Conservation (phyloP, 139 green algal species). For the Chlamydomonas sp. region DNA sequence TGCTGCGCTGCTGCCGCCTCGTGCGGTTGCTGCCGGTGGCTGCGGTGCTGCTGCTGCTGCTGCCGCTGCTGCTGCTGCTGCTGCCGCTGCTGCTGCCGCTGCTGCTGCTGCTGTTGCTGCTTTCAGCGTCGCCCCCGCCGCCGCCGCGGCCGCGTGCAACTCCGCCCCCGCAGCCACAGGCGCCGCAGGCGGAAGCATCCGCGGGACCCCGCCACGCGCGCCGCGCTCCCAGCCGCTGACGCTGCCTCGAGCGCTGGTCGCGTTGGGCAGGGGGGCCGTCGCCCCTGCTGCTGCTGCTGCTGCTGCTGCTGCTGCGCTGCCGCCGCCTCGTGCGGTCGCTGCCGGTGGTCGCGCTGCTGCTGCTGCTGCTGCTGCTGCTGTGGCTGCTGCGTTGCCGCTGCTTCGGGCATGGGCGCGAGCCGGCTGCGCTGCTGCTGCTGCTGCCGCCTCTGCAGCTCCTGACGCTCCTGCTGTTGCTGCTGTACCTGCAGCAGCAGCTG, state of each 20-base stretch:
- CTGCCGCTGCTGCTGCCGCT: background rate
- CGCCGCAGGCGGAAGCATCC: background rate
- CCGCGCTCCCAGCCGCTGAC: background rate
- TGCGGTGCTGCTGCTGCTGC: background rate
- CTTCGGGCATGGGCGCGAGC: background rate
- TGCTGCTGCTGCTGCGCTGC: conserved; percentile 7
- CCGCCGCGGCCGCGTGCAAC: background rate
- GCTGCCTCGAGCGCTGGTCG: background rate
- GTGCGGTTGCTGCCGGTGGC: background rate
- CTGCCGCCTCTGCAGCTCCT: conserved; percentile 31
- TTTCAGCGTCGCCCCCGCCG: background rate
- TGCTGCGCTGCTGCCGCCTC: background rate
- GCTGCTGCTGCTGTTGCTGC: background rate
- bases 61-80: background rate
- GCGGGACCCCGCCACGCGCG: background rate
- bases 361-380: background rate
- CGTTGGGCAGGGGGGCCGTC: background rate
- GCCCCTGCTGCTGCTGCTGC: background rate
- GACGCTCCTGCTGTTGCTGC: conserved; percentile 45
- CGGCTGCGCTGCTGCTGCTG: background rate
- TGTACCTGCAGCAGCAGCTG: no score
- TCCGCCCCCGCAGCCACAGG: background rate
- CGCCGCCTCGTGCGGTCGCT: background rate
- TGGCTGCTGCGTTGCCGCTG: background rate
- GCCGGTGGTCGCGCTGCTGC: background rate